Base-by-base conservation (phyloP, 1,139 yeast genomes). In the Magnusiomyces suaveolens region DNA sequence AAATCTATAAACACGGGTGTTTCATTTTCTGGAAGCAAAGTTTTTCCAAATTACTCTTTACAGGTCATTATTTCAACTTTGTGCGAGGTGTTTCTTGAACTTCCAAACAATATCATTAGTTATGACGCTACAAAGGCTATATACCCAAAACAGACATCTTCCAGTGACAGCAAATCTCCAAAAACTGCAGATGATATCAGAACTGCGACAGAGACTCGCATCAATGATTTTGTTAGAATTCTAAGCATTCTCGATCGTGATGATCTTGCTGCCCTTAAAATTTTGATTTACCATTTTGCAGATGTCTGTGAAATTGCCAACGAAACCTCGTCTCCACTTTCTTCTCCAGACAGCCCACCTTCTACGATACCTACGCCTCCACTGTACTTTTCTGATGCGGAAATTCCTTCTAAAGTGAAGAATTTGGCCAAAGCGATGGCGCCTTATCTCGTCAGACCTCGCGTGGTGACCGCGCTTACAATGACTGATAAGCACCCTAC, bases 91-190 rank as follows among this genome's bases (percentile, higher is more conserved):
- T 73, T 89, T 33, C 72, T 87, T 66, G 96, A 89, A 66, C 74
- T 89, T 52, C 96, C 96, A 0, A 90, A 85, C 60, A 83, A 95
- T 0, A 69, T 88, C 39, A 79, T 89, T 14, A 83, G 95, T 1
- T 84, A 82, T 64, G 92, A 87, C 63, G 72, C 84, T 54, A 75
- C 86, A 60, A 81, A 80, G 64, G 76, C 82, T 1, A 72, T 87
- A 41, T 87, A 86, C 64, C 67, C 69, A 39, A 78, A 79, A 62
- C 80, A 38, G 4, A 29, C 12, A 29, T 8, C 6, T 12, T 52
- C 46, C 18, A 18, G 2, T 3, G 14, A 3, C 2, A 38, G 6
- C 18, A 18, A 38, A 4, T 4, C 8, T 18, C 16, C 16, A 38
- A 14, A 10, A 10, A 38, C 36, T 1, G 18, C n/a, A 2, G 54